These are phyloP conservation scores for Candida lessepsii DNA, from an alignment of 805 yeast genomes.

Conservation along the genomic window DNA sequence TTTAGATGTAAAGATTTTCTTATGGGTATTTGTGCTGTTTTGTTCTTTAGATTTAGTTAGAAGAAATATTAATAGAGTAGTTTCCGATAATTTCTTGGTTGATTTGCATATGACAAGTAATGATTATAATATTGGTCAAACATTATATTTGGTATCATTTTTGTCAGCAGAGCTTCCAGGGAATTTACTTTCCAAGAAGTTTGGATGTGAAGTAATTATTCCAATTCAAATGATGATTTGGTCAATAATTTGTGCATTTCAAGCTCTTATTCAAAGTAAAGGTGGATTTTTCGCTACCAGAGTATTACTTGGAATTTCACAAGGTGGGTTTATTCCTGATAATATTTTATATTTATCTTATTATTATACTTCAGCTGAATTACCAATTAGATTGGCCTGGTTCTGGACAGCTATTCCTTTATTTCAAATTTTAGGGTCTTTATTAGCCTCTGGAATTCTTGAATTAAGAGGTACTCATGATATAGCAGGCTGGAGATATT, in stretches of 20 bases:
- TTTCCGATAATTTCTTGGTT: slow-evolving; percentile 21
- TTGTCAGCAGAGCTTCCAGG: slow-evolving; percentile 52
- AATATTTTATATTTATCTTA: slow-evolving; percentile 60
- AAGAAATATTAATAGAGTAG: slow-evolving; percentile 23
- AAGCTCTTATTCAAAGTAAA: slow-evolving; percentile 21
- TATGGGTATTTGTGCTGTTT: slow-evolving; percentile 48
- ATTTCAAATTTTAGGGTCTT: slow-evolving; percentile 10
- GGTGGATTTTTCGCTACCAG: slow-evolving; percentile 24
- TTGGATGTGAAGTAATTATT: slow-evolving; percentile 63
- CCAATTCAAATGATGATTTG: slow-evolving; percentile 38
- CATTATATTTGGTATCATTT: slow-evolving; percentile 40
- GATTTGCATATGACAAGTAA: slow-evolving; percentile 35
- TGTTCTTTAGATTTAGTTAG: slow-evolving; percentile 23
- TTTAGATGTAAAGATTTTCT: slow-evolving; percentile 50
- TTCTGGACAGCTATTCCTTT: slow-evolving; percentile 27
- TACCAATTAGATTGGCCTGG: slow-evolving; percentile 54
- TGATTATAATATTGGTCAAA: slow-evolving; percentile 41
- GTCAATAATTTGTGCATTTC: slow-evolving; percentile 27
- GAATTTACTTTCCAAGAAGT: slow-evolving; percentile 55
- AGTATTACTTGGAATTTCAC: slow-evolving; percentile 26
- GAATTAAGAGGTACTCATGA: slow-evolving; percentile 18
- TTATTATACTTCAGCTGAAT: slow-evolving; percentile 58
- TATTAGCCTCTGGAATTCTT: slow-evolving; percentile 22
- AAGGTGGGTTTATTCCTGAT: slow-evolving; percentile 47
- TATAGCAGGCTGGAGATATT: slow-evolving; percentile 54